Percentiles rank a stretch among this genome's conserved stretches.
These are phyloP conservation scores for Orychophragmus violaceus DNA, from an alignment of 345 rosid genomes.

Conservation along the genomic window DNA sequence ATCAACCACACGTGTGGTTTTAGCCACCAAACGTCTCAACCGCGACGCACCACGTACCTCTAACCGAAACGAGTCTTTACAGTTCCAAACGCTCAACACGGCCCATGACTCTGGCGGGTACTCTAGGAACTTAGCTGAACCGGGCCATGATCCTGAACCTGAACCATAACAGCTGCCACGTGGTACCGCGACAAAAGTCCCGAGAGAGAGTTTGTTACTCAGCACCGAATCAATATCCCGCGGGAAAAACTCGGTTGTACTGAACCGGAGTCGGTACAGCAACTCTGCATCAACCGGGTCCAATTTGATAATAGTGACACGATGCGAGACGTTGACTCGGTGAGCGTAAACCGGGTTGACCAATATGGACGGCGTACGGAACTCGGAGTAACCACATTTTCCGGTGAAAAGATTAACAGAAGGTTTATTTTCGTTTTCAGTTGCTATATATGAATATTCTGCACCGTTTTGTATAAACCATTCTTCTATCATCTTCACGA, in stretches of 20 bases:
- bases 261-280: conserved; percentile 67
- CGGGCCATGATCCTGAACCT: conserved; percentile 49
- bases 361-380: conserved; percentile 80
- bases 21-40: conserved; percentile 47
- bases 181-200: conserved; percentile 81
- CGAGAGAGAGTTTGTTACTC: conserved; percentile 60
- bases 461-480: conserved; percentile 89
- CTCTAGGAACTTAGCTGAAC: conserved; percentile 52
- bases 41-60: conserved; percentile 77
- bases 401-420: conserved; percentile 75
- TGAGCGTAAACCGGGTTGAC: conserved; percentile 94
- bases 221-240: conserved; percentile 84
- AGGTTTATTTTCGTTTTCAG: conserved; percentile 83
- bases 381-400: conserved; percentile 81
- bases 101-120: conserved; percentile 92
- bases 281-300: conserved; percentile 54
- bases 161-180: conserved; percentile 42
- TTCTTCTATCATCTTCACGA: conserved; percentile 56
- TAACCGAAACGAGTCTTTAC: conserved; percentile 64
- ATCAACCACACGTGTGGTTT: conserved; percentile 65
- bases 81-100: conserved; percentile 86
- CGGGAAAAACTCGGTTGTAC: conserved; percentile 95
- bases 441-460: conserved; percentile 84
- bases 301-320: conserved; percentile 41
- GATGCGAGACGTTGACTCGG: conserved; percentile 35